Base-by-base conservation (phyloP, 164 flowering plant species). In the Amborella trichopoda region DNA sequence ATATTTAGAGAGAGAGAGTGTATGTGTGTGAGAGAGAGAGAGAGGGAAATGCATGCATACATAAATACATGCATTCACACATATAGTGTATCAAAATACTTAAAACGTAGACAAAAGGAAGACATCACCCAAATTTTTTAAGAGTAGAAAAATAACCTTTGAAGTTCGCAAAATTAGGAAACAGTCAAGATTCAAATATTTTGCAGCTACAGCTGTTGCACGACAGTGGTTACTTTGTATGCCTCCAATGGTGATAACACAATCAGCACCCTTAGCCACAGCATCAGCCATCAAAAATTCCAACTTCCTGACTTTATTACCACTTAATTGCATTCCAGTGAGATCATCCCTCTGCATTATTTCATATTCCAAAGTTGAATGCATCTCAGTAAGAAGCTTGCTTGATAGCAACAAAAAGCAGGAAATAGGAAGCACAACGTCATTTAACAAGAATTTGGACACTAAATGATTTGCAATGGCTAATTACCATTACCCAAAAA, bases 211-310 rank as follows among this genome's bases (percentile, higher is more conserved):
- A 28, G 99, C 93, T 32, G 99, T 87, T 9, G 99, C 99, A 42
- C 99, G 96, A 33, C 96, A 91, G 44, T 91, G 99, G 53, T 91
- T 91, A 67, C 99, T 91, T 61, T 91, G 99, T 51, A 91, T 87
- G 32, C 99, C 96, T 39, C 99, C 99, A 33, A 84, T 82, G 2
- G 95, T 87, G 41, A 91, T 68, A 34, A 91, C 56, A 49, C 93
- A 87, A 44, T 91, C 99, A 33, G 99, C 87, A 41, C 85, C 93
- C 37, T 82, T 77, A 13, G 70, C 78, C 27, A 75, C 68, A 0
- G 96, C 99, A 58, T 91, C 96, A 18, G 96, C 99, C 81, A 91
- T 48, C 78, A 91, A 71, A 68, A 87, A 91, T 60, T 91, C 99
- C 63, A 91, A 66, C 57, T 91, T 91, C 61, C 99, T 68, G 30